Percentiles rank a stretch among this genome's conserved stretches.
Conservation (phyloP, 2,329 filamentous ascomycete species). For the Fusarium pininemorale region DNA sequence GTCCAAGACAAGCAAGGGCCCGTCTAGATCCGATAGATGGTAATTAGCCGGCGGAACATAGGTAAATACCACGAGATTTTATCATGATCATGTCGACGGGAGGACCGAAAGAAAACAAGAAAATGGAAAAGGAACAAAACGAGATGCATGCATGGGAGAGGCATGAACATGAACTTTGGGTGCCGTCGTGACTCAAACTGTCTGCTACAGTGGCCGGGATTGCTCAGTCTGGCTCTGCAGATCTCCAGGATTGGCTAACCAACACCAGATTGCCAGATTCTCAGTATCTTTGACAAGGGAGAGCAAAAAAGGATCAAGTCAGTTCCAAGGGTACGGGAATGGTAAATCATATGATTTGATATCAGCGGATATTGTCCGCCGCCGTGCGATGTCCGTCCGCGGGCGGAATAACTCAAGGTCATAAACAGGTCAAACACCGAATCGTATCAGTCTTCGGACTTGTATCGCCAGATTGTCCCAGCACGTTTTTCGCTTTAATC, state of each 20-base stretch:
- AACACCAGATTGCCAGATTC: constrained; percentile 20
- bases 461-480: constrained; percentile 7
- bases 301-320: constrained; percentile 7
- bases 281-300: constrained; percentile 15
- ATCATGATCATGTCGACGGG: constrained; percentile 3
- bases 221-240: constrained; percentile 30
- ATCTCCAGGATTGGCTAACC: constrained; percentile 33
- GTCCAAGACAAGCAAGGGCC: constrained; percentile 9
- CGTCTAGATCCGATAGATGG: constrained; percentile 2
- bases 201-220: constrained; percentile 6
- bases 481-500: not conserved
- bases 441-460: constrained; percentile 20
- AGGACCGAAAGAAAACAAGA: constrained; percentile 7
- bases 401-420: not conserved
- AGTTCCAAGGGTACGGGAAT: constrained; percentile 21
- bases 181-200: constrained; percentile 7
- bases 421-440: not conserved
- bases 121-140: constrained; percentile 5
- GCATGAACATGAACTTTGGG: not conserved
- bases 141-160: constrained; percentile 6
- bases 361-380: constrained; percentile 27
- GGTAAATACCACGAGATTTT: constrained; percentile 28
- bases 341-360: constrained; percentile 33
- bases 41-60: constrained; percentile 15
- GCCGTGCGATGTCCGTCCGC: not conserved